A percentile compares a stretch with the other conserved stretches of the same genome.
phyloP scores from a whole-genome alignment of 2,329 filamentous ascomycete species.

The Apiospora malaysiana region DNA sequence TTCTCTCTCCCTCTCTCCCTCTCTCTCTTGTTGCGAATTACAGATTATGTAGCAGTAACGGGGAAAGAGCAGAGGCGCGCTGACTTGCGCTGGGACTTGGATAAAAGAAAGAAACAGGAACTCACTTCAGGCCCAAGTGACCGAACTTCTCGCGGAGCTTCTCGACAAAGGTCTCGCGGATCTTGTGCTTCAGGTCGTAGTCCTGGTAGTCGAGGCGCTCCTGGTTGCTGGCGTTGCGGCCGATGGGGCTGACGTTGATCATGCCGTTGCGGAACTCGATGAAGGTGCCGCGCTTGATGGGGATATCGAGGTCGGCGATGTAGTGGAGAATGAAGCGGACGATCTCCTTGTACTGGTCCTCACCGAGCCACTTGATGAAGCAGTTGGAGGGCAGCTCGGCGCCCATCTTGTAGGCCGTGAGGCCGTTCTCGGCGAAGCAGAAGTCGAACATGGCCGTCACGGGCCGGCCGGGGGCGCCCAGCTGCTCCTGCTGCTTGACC shows the following conservation, averaged over 20 bases:
- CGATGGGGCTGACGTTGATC: constrained; percentile 84
- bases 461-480: constrained; percentile 69
- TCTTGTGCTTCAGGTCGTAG: constrained; percentile 79
- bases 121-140: constrained; percentile 83
- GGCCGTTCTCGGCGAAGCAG: constrained; percentile 95
- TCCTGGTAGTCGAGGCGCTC: constrained; percentile 84
- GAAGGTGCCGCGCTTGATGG: constrained; percentile 84
- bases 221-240: constrained; percentile 80
- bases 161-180: constrained; percentile 78
- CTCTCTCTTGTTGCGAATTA: background rate
- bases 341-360: constrained; percentile 80
- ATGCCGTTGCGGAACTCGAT: constrained; percentile 91
- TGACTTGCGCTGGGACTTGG: background rate
- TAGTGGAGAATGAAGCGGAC: constrained; percentile 80
- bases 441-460: constrained; percentile 94
- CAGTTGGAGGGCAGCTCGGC: constrained; percentile 75
- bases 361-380: constrained; percentile 93
- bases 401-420: constrained; percentile 88
- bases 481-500: constrained; percentile 93
- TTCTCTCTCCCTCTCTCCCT: background rate
- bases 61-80: constrained; percentile 19
- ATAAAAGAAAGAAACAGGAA: too few species aligned
- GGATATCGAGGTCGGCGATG: constrained; percentile 82
- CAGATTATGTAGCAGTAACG: background rate
- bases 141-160: constrained; percentile 81